Conservation (phyloP, 495 filamentous ascomycete genomes). For the Hypoxylon lienhwacheense region DNA sequence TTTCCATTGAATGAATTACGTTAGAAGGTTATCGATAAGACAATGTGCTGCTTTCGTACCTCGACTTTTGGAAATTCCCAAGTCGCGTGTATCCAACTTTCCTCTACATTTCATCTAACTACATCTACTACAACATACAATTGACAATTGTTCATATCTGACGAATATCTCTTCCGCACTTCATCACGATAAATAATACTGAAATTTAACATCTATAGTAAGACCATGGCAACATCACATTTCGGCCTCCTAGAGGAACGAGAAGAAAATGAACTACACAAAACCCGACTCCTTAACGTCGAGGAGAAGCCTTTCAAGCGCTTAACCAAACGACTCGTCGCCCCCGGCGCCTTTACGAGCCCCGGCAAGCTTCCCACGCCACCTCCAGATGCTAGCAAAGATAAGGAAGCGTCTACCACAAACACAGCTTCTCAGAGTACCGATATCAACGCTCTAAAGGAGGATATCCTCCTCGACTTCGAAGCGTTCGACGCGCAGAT, state of each 20-base stretch:
- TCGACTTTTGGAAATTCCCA: too few species aligned
- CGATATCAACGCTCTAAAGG: slow-evolving; percentile 63
- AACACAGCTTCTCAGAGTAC: slow-evolving; percentile 38
- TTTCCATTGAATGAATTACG: too few species aligned
- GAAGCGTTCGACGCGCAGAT: slow-evolving; percentile 78
- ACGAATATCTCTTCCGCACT: neutral
- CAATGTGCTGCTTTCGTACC: too few species aligned
- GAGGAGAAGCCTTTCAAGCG: slow-evolving; percentile 94
- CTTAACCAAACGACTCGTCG: slow-evolving; percentile 75
- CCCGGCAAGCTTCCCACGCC: slow-evolving; percentile 66
- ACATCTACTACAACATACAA: too few species aligned
- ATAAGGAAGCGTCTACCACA: slow-evolving; percentile 9
- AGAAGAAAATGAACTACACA: slow-evolving; percentile 82
- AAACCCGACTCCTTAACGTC: slow-evolving; percentile 82
- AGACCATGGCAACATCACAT: slow-evolving; percentile 30
- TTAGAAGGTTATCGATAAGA: too few species aligned
- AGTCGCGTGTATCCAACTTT: too few species aligned
- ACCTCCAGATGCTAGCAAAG: slow-evolving; percentile 59
- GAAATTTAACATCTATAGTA: neutral
- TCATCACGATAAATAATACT: neutral
- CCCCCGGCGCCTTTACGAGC: slow-evolving; percentile 61
- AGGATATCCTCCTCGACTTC: slow-evolving; percentile 88
- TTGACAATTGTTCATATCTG: neutral
- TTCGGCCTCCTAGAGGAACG: slow-evolving; percentile 51
- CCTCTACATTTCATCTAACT: too few species aligned